These are phyloP conservation scores for Sporisorium graminicola DNA, from an alignment of 1,284 basidiomycete genomes.

Conservation along the genomic window DNA sequence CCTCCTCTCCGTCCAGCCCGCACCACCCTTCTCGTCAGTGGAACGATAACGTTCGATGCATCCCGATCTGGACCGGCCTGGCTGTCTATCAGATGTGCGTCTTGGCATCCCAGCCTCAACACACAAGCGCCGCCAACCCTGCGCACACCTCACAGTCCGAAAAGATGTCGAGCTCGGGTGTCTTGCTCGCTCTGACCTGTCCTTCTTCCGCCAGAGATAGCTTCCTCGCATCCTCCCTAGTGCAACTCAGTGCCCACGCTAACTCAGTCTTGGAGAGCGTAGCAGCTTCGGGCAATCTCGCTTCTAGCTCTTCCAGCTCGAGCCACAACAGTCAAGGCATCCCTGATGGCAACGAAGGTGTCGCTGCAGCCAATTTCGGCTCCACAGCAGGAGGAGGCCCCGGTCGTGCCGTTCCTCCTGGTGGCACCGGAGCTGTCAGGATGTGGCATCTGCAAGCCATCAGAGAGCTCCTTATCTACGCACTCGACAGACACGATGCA, in stretches of 20 bases:
- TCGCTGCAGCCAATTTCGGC: slow-evolving; percentile 52
- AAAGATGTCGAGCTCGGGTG: slow-evolving; percentile 20
- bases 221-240: slow-evolving; percentile 29
- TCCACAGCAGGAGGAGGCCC: slow-evolving; percentile 46
- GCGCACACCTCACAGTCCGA: background rate
- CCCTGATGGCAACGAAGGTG: slow-evolving; percentile 17
- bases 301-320: slow-evolving; percentile 22
- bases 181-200: slow-evolving; percentile 54
- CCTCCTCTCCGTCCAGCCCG: background rate
- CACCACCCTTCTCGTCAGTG: slow-evolving; percentile 14
- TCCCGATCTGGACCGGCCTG: slow-evolving; percentile 51
- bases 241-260: slow-evolving; percentile 51
- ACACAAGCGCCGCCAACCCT: background rate
- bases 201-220: slow-evolving; percentile 18
- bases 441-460: slow-evolving; percentile 63
- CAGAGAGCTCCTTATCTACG: slow-evolving; percentile 46
- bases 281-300: slow-evolving; percentile 4
- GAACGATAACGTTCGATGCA: slow-evolving; percentile 50
- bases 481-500: slow-evolving; percentile 45
- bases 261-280: slow-evolving; percentile 46
- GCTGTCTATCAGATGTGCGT: slow-evolving; percentile 58
- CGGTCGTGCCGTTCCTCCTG: slow-evolving; percentile 49
- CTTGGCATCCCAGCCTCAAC: slow-evolving; percentile 33
- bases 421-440: slow-evolving; percentile 41
- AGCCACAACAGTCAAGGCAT: slow-evolving; percentile 21